Evolutionary conservation across 768 basidiomycete species (phyloP), one percentile per base, ranked within the genome.

Genomic region (Kockovaella imperatae): DNA sequence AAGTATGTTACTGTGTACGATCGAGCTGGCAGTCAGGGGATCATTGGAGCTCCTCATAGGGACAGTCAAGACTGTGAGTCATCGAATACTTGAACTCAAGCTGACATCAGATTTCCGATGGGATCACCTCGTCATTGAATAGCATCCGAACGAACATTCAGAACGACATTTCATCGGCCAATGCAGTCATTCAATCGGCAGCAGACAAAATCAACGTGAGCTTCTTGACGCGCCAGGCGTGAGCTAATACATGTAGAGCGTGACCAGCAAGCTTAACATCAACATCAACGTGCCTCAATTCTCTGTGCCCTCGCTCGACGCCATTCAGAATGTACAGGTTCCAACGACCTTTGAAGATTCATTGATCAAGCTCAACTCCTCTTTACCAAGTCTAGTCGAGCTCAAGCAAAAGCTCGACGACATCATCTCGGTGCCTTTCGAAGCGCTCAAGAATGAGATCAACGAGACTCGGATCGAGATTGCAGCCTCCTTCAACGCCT

Each of bases 1-100:
- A 32, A 91, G 89, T 3, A 86, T 91, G 3, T 83, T 93, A 62
- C 77, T 99, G 44, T 99, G 93, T 70, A 89, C 95, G 58, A 74
- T 95, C 55, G 89, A 97, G 70, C 77, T 97, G 35, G 81, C 86
- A 20, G 80, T 99, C 8, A 77, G 82, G 24, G 89, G 89, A 15
- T 83, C 79, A 5, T 75, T 99, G 43, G 77, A 80, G 21, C 73
- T 96, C 46, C 74, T 95, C 38, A 87, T 95, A 42, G 77, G 75
- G 40, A 88, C 87, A 5, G 86, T 89, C 0, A 75, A 87, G 54
- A 84, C 84, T 74, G 91, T 90, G 56, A 52, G 80, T 70, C 11
- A 25, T 14, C 18, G 6, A 6, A 36, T 8, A 30, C 34, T 38
- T 40, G 10, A 26, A n/a, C 42, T 21, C 7, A 4, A 17, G 36